Base-by-base conservation (phyloP, 2,329 filamentous ascomycete genomes). In the Penicillium sp. region DNA sequence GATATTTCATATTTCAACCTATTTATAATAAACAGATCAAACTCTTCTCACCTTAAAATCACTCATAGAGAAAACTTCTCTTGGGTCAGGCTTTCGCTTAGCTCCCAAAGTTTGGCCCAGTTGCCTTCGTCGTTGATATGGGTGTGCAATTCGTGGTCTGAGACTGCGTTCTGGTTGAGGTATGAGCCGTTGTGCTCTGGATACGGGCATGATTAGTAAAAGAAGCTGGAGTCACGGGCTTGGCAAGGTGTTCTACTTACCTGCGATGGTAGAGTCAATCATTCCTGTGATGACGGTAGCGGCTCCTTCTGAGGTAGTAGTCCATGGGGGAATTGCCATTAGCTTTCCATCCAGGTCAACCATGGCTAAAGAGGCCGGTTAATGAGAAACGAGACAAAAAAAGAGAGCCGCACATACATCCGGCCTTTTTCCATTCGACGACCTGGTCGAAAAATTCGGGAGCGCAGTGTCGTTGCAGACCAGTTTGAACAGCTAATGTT, bases 61-160 rank as follows among this genome's bases (percentile, higher is more conserved):
- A 0, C 25, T 49, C 36, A 54, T 8, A 52, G 40, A 2, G 44
- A 34, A 16, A 72, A 72, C 19, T 67, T 70, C 58, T 72, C 59
- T 9, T 64, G 58, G 11, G 69, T 67, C 50, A 73, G 49, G 6
- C 62, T 21, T 52, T 73, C 70, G 50, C 70, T 72, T 19, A 73
- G 25, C 8, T 58, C 59, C 72, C 72, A 74, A 40, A 73, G 62
- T 23, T 56, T 61, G 21, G 65, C 53, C 49, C 65, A 69, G 36
- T 67, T 68, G 23, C 60, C 59, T 25, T 60, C 49, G 31, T 64
- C 61, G 1, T 44, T 60, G 31, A 65, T 48, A 6, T 67, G 65
- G 3, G 66, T 62, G 55, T 72, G 70, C 41, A 68, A 49, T n/a
- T 66, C 61, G 15, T 67, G 57, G 21, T 68, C 51, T 7, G 63